Conservation (phyloP, 495 filamentous ascomycete genomes). For the Trichocladium antarcticum region DNA sequence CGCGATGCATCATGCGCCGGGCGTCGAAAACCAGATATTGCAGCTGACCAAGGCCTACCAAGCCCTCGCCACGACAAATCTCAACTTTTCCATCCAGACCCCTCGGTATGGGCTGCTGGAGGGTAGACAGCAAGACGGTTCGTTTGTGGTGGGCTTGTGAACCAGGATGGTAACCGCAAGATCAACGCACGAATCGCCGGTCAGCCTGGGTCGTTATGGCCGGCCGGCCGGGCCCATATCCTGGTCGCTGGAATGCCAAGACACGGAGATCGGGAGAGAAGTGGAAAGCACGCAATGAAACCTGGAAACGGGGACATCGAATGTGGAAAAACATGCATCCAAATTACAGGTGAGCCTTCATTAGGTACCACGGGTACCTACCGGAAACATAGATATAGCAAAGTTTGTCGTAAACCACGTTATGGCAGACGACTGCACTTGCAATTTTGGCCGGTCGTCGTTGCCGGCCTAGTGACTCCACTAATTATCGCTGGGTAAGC, state of each 20-base stretch:
- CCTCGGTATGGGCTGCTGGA: conserved; percentile 11
- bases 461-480: not conserved
- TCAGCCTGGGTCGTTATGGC: too few species aligned
- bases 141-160: conserved; percentile 8
- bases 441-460: not conserved
- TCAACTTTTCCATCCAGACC: conserved; percentile 14
- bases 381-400: too few species aligned
- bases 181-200: not conserved
- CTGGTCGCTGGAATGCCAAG: not conserved
- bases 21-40: not conserved
- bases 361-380: too few species aligned
- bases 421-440: not conserved
- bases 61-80: conserved; percentile 7
- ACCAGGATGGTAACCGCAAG: not conserved
- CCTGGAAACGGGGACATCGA: too few species aligned
- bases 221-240: too few species aligned
- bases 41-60: conserved; percentile 7
- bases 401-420: too few species aligned
- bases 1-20: not conserved
- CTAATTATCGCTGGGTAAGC: not conserved
- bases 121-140: conserved; percentile 10
- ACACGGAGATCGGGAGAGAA: not conserved
- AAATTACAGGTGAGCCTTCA: too few species aligned
- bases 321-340: too few species aligned
- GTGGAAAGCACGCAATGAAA: not conserved